Evolutionary conservation across 371 early-diverging fungal genomes (phyloP).

Genomic region (Phascolomyces articulosus): DNA sequence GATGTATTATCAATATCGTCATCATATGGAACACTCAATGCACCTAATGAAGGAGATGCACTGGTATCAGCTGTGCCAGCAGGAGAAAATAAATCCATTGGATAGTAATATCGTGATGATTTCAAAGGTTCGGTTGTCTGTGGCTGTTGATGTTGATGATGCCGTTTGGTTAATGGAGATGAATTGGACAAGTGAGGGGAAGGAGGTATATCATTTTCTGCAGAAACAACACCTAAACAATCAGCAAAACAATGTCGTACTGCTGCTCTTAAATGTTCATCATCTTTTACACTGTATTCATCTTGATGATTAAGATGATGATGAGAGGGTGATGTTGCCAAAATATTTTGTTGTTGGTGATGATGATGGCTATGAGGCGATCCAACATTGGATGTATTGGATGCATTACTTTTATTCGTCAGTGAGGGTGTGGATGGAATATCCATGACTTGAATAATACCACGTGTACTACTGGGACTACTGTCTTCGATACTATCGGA

Average conservation of each 20-base stretch:
- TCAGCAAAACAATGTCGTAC: slow-evolving; percentile 68
- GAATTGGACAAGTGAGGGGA: slow-evolving; percentile 4
- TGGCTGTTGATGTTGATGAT: neutral
- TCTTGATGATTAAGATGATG: slow-evolving; percentile 1
- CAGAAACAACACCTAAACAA: slow-evolving; percentile 29
- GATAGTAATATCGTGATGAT: slow-evolving; percentile 23
- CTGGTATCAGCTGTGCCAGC: slow-evolving; percentile 39
- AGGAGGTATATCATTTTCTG: slow-evolving; percentile 5
- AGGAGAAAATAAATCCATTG: slow-evolving; percentile 53
- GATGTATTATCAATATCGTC: slow-evolving; percentile 42
- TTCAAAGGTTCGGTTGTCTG: slow-evolving; percentile 10
- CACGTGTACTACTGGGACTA: slow-evolving; percentile 14
- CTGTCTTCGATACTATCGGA: slow-evolving; percentile 14
- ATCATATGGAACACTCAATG: slow-evolving; percentile 33
- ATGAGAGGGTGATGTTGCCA: slow-evolving; percentile 19
- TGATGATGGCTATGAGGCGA: slow-evolving; percentile 6
- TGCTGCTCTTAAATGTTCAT: slow-evolving; percentile 60
- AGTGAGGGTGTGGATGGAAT: slow-evolving; percentile 34
- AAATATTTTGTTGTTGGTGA: neutral
- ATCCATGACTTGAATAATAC: slow-evolving; percentile 45
- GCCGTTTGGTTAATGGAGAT: slow-evolving; percentile 4
- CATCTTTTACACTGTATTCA: slow-evolving; percentile 67
- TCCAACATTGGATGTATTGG: neutral
- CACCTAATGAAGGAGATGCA: slow-evolving; percentile 39
- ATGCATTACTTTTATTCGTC: neutral